A percentile compares a stretch with the other conserved stretches of the same genome.
Conservation (phyloP, 768 basidiomycete species). For the Boletus barrowsii region DNA sequence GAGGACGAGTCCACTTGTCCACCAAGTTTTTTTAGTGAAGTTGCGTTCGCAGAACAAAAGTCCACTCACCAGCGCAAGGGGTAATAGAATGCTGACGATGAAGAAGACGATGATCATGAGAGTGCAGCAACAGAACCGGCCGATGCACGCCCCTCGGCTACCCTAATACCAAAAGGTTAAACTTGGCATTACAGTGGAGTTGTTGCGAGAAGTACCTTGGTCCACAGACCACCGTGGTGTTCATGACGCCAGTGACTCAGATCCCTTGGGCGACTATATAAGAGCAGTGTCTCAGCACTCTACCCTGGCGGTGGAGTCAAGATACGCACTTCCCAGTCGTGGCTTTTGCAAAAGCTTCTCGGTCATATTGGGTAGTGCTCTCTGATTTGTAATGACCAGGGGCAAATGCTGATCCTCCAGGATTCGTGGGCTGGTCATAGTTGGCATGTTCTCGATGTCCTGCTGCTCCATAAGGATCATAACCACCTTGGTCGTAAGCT, state of each 20-base stretch:
- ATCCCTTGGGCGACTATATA: conserved; percentile 25
- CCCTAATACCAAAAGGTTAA: conserved; percentile 40
- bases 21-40: conserved; percentile 1
- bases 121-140: conserved; percentile 75
- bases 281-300: conserved; percentile 3
- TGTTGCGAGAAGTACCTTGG: conserved; percentile 41
- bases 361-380: conserved; percentile 37
- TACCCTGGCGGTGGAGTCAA: not conserved
- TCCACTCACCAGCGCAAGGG: conserved; percentile 60
- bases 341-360: conserved; percentile 40
- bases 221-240: conserved; percentile 66
- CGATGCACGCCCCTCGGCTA: conserved; percentile 54
- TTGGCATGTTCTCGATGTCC: conserved; percentile 41
- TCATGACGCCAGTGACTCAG: conserved; percentile 53
- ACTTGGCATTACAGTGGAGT: not conserved
- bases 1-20: conserved; percentile 73
- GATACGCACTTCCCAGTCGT: conserved; percentile 30
- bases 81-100: conserved; percentile 59
- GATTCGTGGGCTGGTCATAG: conserved; percentile 13
- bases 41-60: not conserved
- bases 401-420: conserved; percentile 9
- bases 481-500: conserved; percentile 50
- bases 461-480: conserved; percentile 22
- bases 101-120: conserved; percentile 64
- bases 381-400: conserved; percentile 29